Conservation (phyloP, 768 basidiomycete genomes). For the Mycena capillaripes region DNA sequence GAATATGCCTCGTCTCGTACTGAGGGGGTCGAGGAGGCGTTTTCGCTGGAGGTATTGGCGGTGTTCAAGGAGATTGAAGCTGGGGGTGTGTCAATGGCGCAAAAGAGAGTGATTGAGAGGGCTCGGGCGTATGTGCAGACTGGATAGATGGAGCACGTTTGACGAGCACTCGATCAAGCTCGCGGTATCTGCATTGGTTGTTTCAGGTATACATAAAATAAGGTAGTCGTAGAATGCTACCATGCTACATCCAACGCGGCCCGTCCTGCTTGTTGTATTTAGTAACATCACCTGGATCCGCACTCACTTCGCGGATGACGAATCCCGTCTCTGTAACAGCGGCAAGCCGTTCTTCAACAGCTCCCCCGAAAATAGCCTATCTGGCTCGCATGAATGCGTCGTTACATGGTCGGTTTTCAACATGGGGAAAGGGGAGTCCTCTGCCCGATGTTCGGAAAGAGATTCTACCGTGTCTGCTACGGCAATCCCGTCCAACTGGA, state of each 20-base stretch:
- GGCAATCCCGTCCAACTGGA: not conserved
- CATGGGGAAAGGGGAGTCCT: not conserved
- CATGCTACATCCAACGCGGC: not conserved
- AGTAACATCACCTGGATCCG: not conserved
- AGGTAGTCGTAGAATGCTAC: too few relatives aligned
- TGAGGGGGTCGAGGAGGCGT: conserved; percentile 4
- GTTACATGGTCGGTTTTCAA: not conserved
- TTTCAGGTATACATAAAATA: too few relatives aligned
- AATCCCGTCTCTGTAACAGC: not conserved
- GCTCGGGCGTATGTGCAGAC: conserved; percentile 22
- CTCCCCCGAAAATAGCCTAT: not conserved
- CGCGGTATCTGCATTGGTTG: too few relatives aligned
- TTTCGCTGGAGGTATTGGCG: conserved; percentile 13
- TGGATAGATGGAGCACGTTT: conserved; percentile 8
- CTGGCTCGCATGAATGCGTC: not conserved
- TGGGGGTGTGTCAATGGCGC: conserved; percentile 20
- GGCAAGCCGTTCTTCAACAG: not conserved
- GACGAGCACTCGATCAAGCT: too few relatives aligned
- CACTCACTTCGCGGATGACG: not conserved
- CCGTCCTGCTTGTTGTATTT: not conserved
- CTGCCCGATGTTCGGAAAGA: not conserved
- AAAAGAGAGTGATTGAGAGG: conserved; percentile 24
- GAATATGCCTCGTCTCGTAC: conserved; percentile 28
- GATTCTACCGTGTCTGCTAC: not conserved
- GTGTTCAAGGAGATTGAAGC: conserved; percentile 20